Base-by-base conservation (phyloP, 352 stramenopile genomes). In the Phytophthora europaea region DNA sequence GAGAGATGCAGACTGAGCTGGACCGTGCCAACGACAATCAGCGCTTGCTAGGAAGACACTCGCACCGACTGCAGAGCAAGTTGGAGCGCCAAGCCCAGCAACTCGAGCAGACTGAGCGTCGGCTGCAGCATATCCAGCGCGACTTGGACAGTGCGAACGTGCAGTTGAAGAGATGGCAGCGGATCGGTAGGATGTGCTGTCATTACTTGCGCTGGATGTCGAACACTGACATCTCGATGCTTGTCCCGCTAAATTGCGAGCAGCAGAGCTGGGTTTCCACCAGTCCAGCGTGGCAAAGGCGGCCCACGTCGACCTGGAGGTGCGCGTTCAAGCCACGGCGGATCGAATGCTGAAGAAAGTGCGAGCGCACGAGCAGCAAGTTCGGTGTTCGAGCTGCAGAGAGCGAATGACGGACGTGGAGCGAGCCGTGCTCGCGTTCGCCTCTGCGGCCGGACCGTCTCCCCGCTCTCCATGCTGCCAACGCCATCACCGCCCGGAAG, bases 31-130 rank as follows among this genome's bases (percentile, higher is more conserved):
- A 63, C 13, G 47, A 72, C 2, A 74, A 72, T 5, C 75, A 84
- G 47, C 76, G 65, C 16, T 70, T 78, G 63, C 75, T 75, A 13
- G 75, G 72, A 22, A 83, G 43, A n/a, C 72, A 72, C 43, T 85
- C 80, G 12, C 80, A 82, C 22, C 73, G 67, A 18, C 51, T 83
- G 38, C 63, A 84, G 40, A 72, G 68, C 38, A 62, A 76, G 38
- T 70, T 77, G 34, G 52, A 60, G 40, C 71, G 69, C 18, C 48
- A 68, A 13, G 70, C 61, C 31, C 75, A 84, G 69, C 64, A 79
- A 12, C 73, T 74, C 47, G 56, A 74, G 22, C 75, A 77, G 23
- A 62, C 58, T 15, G 54, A 28, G 10, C 56, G 26, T 4, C 65
- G 75, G 16, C 52, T 75, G 53, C 66, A 76, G 6, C 50, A 70